Base-by-base conservation (phyloP, 2,329 filamentous ascomycete genomes). In the Fusarium palustre region DNA sequence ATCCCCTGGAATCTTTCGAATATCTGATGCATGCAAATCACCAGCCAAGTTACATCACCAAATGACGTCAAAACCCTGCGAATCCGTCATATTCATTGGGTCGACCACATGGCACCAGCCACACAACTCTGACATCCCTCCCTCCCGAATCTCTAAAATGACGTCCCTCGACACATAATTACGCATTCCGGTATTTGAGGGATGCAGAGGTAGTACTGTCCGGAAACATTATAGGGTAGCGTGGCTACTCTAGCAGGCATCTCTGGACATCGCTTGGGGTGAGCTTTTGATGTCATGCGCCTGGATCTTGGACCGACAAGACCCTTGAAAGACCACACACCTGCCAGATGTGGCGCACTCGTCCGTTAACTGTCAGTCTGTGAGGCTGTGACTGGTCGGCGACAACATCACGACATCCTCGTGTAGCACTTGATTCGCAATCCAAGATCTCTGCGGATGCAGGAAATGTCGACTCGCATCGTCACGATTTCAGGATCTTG, bases 11-110 rank as follows among this genome's bases (percentile, higher is more conserved):
- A 67, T 61, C 59, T 18, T n/a, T 50, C 15, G 25, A 64, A 58
- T 64, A 71, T 71, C 45, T 68, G 41, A 53, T 52, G 49, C 24
- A 36, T 48, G 42, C 36, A 55, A 60, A 55, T 64, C 55, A 25
- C 30, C 46, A 49, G 55, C 50, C 31, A 53, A 53, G 54, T 63
- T 54, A 56, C 48, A 60, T 66, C 50, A 56, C 41, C n/a, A 7
- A 24, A 74, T 74, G 72, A 74, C 72, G 72, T 74, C 72, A 74
- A 72, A 41, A 20, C 7, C 50, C 45, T 42, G 42, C 20, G 57
- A 34, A 64, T 57, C 55, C 59, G 24, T 38, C 59, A 59, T 57
- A 53, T 42, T 47, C 33, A 42, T 52, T 49, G 43, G 61, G 67
- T 59, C 61, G 47, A 42, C 39, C 48, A 54, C 55, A 57, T 53